Evolutionary conservation across 192 early-diverging fungal species (phyloP), one percentile per base, ranked within the genome.

Genomic region (Phycomyces blakesleeanus): DNA sequence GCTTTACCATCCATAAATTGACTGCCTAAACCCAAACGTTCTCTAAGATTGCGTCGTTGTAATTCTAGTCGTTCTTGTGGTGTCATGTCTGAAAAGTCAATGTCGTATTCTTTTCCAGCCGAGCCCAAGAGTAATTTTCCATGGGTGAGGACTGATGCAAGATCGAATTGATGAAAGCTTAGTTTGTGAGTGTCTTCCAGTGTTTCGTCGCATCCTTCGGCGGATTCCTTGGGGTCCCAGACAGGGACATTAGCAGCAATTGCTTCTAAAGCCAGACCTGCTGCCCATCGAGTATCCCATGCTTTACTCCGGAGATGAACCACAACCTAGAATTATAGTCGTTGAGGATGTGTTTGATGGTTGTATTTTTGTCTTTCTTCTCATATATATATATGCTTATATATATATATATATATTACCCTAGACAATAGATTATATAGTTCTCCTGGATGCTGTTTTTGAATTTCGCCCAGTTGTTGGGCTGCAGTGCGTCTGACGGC

Each of bases 251-350:
- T 91, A 40, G 81, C 74, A 49, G 93, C 91, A 65, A 99, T 96
- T 5, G 91, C 89, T 57, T 95, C 92, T 7, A 99, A 72, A 7
- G 97, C 95, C 42, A 88, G 82, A 2, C 90, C 91, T 0, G 94
- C 94, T n/a, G 97, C 97, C 37, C 89, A 84, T 3, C 97, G 93
- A 15, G 96, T 96, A 51, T 93, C 94, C 97, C 97, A 99, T 64
- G 83, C 84, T 69, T 88, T 88, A 71, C 88, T 93, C 29, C 93
- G 81, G 1, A 99, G 73, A 64, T 95, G 89, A 27, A 89, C 87
- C 2, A 94, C 67, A 10, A 94, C 90, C 90, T 92, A 64, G 14
- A 21, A n/a, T 24, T 16, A 60, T 34, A 55, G 39, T 55, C 41
- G 62, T 39, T 53, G 27, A 37, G 58, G n/a, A 66, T n/a, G 44